Conservation (phyloP, 2,329 filamentous ascomycete species). For the Corynespora cassiicola region DNA sequence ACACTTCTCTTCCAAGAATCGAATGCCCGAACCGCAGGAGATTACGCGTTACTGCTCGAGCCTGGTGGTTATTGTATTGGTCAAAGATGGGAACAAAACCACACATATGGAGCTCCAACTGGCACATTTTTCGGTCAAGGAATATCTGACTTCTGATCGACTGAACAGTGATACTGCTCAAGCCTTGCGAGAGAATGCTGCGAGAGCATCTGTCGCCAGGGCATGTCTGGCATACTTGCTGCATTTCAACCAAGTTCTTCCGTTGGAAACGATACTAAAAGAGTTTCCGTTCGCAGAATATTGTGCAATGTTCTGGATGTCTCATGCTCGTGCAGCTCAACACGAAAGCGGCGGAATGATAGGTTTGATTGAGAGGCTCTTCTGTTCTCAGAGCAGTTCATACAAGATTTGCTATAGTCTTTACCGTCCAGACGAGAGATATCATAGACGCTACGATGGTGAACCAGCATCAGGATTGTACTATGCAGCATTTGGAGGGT, state of each 20-base stretch:
- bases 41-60: slow-evolving; percentile 24
- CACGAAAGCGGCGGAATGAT: slow-evolving; percentile 3
- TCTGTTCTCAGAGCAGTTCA: slow-evolving; percentile 1
- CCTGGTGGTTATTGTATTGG: slow-evolving; percentile 18
- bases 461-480: slow-evolving; percentile 6
- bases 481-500: slow-evolving; percentile 4
- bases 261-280: slow-evolving; percentile 2
- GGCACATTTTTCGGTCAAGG: slow-evolving; percentile 24
- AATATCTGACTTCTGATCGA: slow-evolving; percentile 17
- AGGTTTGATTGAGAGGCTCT: slow-evolving; percentile 1
- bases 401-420: slow-evolving; percentile 8
- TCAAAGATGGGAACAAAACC: slow-evolving; percentile 1
- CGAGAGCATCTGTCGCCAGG: slow-evolving; percentile 13
- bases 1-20: slow-evolving; percentile 16
- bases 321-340: slow-evolving; percentile 18
- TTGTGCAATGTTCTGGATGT: slow-evolving; percentile 18
- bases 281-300: slow-evolving; percentile 17
- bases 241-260: slow-evolving; percentile 5
- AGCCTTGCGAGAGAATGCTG: slow-evolving; percentile 5
- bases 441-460: slow-evolving; percentile 2
- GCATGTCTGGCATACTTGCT: slow-evolving; percentile 19
- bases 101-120: background rate
- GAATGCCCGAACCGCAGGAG: slow-evolving; percentile 22
- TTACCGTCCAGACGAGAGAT: slow-evolving; percentile 6
- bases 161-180: slow-evolving; percentile 1